Evolutionary conservation across 2,329 filamentous ascomycete species (phyloP), one percentile per base, ranked within the genome.

Genomic region (Ampelomyces quisqualis): DNA sequence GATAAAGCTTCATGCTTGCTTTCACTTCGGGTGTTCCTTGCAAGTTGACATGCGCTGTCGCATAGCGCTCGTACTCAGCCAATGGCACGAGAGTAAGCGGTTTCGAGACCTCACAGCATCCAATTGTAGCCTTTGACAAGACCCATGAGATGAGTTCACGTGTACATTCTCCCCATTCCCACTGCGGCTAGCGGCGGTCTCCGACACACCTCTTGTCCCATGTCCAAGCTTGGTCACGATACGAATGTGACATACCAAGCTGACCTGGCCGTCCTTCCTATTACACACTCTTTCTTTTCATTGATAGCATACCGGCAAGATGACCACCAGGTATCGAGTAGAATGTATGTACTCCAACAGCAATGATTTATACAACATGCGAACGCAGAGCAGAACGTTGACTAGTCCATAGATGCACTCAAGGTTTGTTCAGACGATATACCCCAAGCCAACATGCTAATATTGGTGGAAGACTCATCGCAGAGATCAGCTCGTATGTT

Each of bases 401-500:
- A 61, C 49, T 32, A 9, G 41, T 36, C 40, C 22, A 41, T 51
- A 85, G 82, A 86, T 73, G 80, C 80, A 19, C 75, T 84, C 59
- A 83, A 83, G 75, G 79, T 81, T 62, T 48, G 72, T 62, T 15
- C 14, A 17, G 24, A 7, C 20, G 5, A 32, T 14, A 24, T 23
- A 38, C 18, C n/a, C n/a, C n/a, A n/a, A n/a, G n/a, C n/a, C n/a
- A n/a, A n/a, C n/a, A n/a, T 18, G 43, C 55, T 60, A 34, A 61
- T 40, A 35, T n/a, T 7, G 11, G 7, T 1, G n/a, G 7, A 82
- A 95, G 79, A 91, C 90, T 37, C 90, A 96, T 73, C 81, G 90
- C 40, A 78, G 90, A 65, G 90, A 96, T 67, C 90, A 96, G 68
- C 82, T 96, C 60, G 89, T 90, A 70, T 77, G 86, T 85, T 21